Evolutionary conservation across 1,284 basidiomycete species (phyloP).

Genomic region (Chiua sp.): DNA sequence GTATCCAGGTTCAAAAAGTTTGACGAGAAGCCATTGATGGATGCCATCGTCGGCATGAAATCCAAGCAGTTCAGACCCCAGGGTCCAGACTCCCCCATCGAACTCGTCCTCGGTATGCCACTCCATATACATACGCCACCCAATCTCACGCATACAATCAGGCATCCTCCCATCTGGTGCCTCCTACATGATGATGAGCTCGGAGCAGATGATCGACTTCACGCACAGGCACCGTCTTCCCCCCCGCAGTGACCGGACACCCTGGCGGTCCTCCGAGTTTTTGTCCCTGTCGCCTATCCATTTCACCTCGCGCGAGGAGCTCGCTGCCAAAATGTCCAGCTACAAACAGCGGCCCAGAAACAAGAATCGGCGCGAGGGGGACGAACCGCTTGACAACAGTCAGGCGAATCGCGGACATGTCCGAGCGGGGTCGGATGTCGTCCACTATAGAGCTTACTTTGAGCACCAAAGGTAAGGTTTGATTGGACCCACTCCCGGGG

Average conservation of each 20-base stretch:
- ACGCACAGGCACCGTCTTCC: conserved; percentile 21
- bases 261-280: conserved; percentile 30
- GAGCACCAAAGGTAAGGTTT: conserved; percentile 34
- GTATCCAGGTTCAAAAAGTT: conserved; percentile 35
- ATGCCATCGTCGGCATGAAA: conserved; percentile 11
- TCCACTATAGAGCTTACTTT: conserved; percentile 32
- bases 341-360: conserved; percentile 38
- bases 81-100: conserved; percentile 30
- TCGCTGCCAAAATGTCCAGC: conserved; percentile 26
- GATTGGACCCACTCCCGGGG: background rate
- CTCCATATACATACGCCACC: background rate
- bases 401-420: conserved; percentile 37
- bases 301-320: conserved; percentile 21
- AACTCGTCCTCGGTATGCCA: conserved; percentile 33
- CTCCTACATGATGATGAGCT: conserved; percentile 34
- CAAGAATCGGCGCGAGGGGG: conserved; percentile 27
- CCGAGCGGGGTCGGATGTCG: conserved; percentile 1
- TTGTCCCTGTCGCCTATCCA: conserved; percentile 36
- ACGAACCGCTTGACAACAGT: conserved; percentile 29
- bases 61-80: conserved; percentile 25
- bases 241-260: background rate
- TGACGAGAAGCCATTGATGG: conserved; percentile 28
- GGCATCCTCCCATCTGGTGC: conserved; percentile 38
- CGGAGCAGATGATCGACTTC: conserved; percentile 33
- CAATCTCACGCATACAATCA: conserved; percentile 8